Conservation (phyloP, 1,139 yeast species). For the Debaryomyces robertsiae region DNA sequence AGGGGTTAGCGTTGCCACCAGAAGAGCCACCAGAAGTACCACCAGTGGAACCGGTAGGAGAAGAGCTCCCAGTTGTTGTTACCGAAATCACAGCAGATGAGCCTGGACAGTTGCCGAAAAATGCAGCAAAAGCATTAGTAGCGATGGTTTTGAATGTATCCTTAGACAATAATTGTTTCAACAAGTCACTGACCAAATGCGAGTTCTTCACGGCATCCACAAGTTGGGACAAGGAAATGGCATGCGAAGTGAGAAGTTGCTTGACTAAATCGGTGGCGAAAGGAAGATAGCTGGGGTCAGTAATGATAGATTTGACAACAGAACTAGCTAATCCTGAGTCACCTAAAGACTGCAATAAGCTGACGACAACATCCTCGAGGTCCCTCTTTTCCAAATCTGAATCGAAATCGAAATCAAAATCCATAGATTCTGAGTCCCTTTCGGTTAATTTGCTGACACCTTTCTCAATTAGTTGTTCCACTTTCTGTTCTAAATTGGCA, state of each 20-base stretch:
- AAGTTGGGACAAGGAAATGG: slow-evolving; percentile 31
- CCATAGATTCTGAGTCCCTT: slow-evolving; percentile 6
- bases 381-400: slow-evolving; percentile 27
- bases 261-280: slow-evolving; percentile 40
- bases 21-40: slow-evolving; percentile 15
- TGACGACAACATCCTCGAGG: slow-evolving; percentile 34
- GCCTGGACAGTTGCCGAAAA: slow-evolving; percentile 39
- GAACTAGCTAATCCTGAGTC: slow-evolving; percentile 46
- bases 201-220: slow-evolving; percentile 39
- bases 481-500: slow-evolving; percentile 30
- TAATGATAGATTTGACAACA: slow-evolving; percentile 43
- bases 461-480: slow-evolving; percentile 27
- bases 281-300: slow-evolving; percentile 41
- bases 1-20: slow-evolving; percentile 25
- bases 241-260: slow-evolving; percentile 32
- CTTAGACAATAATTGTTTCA: slow-evolving; percentile 37
- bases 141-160: slow-evolving; percentile 41
- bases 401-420: slow-evolving; percentile 12
- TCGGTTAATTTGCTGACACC: slow-evolving; percentile 19
- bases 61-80: slow-evolving; percentile 12
- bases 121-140: slow-evolving; percentile 46
- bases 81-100: slow-evolving; percentile 14
- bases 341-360: slow-evolving; percentile 44
- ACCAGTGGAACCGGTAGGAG: slow-evolving; percentile 12
- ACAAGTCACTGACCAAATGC: slow-evolving; percentile 39